Base-by-base conservation (phyloP, 352 stramenopile species). In the Phytophthora crassamura region DNA sequence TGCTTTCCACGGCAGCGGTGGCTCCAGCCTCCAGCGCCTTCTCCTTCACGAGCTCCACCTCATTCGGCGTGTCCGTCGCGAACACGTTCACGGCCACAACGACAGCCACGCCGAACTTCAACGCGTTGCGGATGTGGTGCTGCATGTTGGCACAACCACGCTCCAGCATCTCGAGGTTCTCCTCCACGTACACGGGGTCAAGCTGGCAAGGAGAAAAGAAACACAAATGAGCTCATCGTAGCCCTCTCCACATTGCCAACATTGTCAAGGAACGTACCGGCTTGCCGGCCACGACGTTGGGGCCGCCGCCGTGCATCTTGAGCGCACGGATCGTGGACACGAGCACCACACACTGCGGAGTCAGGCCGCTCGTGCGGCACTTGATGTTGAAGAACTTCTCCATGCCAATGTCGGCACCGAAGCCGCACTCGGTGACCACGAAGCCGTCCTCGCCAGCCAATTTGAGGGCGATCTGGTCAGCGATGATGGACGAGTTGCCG, bases 361-460 rank as follows among this genome's bases (percentile, higher is more conserved):
- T 96, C 7, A 99, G 77, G 14, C 95, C 97, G 59, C 85, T 98
- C 34, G 90, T 86, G 33, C 97, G 89, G 74, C 97, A 99, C 83
- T 99, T 99, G 70, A 99, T 99, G 84, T 99, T 99, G 78, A 99
- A 99, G 74, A 99, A 99, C 78, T 99, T 98, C 65, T 98, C 93
- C 79, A 98, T 95, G 49, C 91, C 93, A 59, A 99, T 98, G 67
- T 99, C 97, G 9, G 97, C 97, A 38, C 98, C 98, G 70, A 99
- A 99, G 9, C 97, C 97, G 14, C 96, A 97, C 72, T 99, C 97
- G 0, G 97, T 99, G 20, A 99, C 90, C 36, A 98, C 94, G 56
- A 96, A 99, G 16, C 97, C 97, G 34, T 99, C 95, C 32, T 98
- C 94, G 8, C 97, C 97, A 0, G 97, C 96, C 18, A 99, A 84